Percentiles rank a stretch among this genome's conserved stretches.
phyloP scores from a whole-genome alignment of 805 yeast genomes.

The Candida nanaspora region DNA sequence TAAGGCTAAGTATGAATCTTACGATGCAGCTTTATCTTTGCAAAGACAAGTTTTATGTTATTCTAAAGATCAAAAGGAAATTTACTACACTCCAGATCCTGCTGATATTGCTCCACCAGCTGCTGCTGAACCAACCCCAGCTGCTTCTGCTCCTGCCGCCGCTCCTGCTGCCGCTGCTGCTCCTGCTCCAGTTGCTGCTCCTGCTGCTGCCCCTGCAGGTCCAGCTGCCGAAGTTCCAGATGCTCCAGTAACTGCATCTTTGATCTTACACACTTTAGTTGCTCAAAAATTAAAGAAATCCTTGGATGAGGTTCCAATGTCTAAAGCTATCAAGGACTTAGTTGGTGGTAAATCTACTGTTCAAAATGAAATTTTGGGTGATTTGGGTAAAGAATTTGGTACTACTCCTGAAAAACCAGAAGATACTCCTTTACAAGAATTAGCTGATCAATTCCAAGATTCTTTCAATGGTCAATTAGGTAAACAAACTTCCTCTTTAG shows the following conservation, averaged over 20 bases:
- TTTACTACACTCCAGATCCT: constrained; percentile 88
- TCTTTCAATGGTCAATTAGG: constrained; percentile 85
- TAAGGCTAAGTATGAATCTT: constrained; percentile 91
- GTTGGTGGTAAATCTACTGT: constrained; percentile 99
- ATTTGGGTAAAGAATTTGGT: constrained; percentile 96
- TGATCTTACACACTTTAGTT: constrained; percentile 80
- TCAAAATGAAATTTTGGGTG: constrained; percentile 98
- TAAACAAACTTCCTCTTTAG: constrained; percentile 82
- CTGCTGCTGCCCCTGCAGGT: constrained; percentile 67
- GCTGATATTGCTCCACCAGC: constrained; percentile 37
- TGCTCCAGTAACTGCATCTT: constrained; percentile 79
- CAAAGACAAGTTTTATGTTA: constrained; percentile 93
- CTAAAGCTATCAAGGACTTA: constrained; percentile 92
- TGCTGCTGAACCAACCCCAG: constrained; percentile 24
- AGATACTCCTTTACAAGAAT: constrained; percentile 92
- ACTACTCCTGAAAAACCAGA: constrained; percentile 98
- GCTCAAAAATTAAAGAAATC: constrained; percentile 95
- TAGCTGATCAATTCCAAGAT: constrained; percentile 93
- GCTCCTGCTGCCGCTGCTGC: constrained; percentile 52
- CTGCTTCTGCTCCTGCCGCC: constrained; percentile 34
- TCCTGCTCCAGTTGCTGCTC: constrained; percentile 50
- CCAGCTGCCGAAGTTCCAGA: constrained; percentile 84
- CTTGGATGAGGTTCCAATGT: constrained; percentile 74
- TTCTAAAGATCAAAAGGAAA: constrained; percentile 93
- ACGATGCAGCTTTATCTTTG: constrained; percentile 92